phyloP scores from a whole-genome alignment of 345 rosid species.

The Hibiscus tridactylites region DNA sequence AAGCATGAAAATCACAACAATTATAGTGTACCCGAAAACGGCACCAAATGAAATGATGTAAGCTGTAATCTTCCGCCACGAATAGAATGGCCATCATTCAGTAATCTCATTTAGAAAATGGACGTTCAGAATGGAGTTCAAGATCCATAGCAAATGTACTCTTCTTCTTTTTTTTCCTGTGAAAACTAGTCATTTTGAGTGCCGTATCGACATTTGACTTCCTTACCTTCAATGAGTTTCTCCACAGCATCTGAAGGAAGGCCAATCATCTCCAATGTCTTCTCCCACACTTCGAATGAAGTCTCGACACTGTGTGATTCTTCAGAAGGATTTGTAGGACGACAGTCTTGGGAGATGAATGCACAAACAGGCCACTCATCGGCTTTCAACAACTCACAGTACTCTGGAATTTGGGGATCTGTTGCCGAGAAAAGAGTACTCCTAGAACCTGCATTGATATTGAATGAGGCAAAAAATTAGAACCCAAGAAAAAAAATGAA shows the following conservation, averaged over 20 bases:
- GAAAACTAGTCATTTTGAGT: constrained; percentile 18
- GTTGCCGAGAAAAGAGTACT: constrained; percentile 90
- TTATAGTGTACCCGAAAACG: neutral
- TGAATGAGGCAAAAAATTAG: neutral
- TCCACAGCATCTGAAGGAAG: constrained; percentile 75
- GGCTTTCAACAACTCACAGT: constrained; percentile 64
- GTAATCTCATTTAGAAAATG: neutral
- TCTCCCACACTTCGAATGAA: constrained; percentile 69
- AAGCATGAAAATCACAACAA: neutral
- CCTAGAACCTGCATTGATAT: constrained; percentile 48
- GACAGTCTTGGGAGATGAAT: constrained; percentile 85
- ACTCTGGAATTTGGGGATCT: constrained; percentile 86
- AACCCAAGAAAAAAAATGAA: neutral
- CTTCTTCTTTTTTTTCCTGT: neutral
- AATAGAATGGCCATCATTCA: neutral
- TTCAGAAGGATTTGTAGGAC: constrained; percentile 81
- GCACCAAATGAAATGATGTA: neutral
- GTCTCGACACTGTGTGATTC: constrained; percentile 76
- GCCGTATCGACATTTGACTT: constrained; percentile 46
- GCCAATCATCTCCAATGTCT: constrained; percentile 81
- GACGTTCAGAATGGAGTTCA: neutral
- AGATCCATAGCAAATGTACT: neutral
- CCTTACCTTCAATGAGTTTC: constrained; percentile 66
- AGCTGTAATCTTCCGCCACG: neutral
- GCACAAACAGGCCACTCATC: constrained; percentile 93